phyloP scores from a whole-genome alignment of 1,284 basidiomycete genomes.

The Tranzscheliella williamsii region DNA sequence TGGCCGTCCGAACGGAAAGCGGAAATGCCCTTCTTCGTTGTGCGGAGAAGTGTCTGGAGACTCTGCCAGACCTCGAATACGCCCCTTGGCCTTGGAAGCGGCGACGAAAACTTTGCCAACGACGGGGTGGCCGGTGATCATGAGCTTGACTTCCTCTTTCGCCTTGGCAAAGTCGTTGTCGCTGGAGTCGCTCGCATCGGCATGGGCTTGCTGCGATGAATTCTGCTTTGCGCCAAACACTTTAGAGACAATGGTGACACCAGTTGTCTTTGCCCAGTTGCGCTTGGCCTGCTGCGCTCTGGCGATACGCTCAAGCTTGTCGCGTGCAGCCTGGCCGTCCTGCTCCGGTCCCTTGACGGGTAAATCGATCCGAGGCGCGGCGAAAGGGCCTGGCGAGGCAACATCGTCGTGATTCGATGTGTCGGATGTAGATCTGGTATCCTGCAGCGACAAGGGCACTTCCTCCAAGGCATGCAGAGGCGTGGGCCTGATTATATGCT shows the following conservation, averaged over 20 bases:
- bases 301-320: slow-evolving; percentile 38
- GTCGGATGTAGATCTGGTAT: slow-evolving; percentile 20
- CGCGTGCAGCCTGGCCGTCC: slow-evolving; percentile 25
- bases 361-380: background rate
- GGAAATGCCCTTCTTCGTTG: slow-evolving; percentile 11
- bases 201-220: slow-evolving; percentile 14
- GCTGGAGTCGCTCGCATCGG: slow-evolving; percentile 7
- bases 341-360: slow-evolving; percentile 14
- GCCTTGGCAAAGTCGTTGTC: background rate
- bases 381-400: background rate
- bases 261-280: slow-evolving; percentile 29
- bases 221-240: slow-evolving; percentile 9
- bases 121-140: slow-evolving; percentile 43
- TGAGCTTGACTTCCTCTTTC: slow-evolving; percentile 40
- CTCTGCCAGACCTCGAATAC: slow-evolving; percentile 9
- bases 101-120: slow-evolving; percentile 22
- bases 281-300: slow-evolving; percentile 24
- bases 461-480: slow-evolving; percentile 26
- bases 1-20: slow-evolving; percentile 17
- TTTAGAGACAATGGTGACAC: slow-evolving; percentile 13
- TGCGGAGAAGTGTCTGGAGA: slow-evolving; percentile 16
- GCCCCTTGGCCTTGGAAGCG: slow-evolving; percentile 7
- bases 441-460: slow-evolving; percentile 15
- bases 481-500: slow-evolving; percentile 17
- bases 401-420: background rate